phyloP scores from a whole-genome alignment of 2,329 filamentous ascomycete genomes.

The Zymoseptoria brevis region DNA sequence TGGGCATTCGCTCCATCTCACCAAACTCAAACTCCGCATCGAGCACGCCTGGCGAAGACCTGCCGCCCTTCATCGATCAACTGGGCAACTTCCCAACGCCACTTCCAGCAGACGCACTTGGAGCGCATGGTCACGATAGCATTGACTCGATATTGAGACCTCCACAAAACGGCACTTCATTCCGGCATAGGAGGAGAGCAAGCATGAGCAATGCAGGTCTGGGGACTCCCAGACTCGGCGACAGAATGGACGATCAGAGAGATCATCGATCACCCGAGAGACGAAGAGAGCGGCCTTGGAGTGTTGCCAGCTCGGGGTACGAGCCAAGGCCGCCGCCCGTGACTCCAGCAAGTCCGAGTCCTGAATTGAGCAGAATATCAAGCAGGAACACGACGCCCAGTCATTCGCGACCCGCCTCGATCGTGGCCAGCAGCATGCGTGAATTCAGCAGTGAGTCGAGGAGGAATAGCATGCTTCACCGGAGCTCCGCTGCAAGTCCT shows the following conservation, averaged over 20 bases:
- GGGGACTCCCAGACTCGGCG: slow-evolving; percentile 25
- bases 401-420: slow-evolving; percentile 27
- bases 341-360: slow-evolving; percentile 52
- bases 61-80: slow-evolving; percentile 44
- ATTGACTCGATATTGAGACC: slow-evolving; percentile 46
- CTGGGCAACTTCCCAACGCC: slow-evolving; percentile 41
- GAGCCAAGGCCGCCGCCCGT: slow-evolving; percentile 55
- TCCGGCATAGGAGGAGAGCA: slow-evolving; percentile 46
- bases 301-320: slow-evolving; percentile 24
- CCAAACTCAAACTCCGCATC: slow-evolving; percentile 37
- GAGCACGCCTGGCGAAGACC: slow-evolving; percentile 38
- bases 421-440: slow-evolving; percentile 27
- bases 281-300: slow-evolving; percentile 31
- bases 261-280: slow-evolving; percentile 43
- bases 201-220: slow-evolving; percentile 45
- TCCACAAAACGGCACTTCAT: slow-evolving; percentile 47
- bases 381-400: slow-evolving; percentile 27
- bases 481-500: slow-evolving; percentile 22
- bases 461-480: slow-evolving; percentile 25
- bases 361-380: slow-evolving; percentile 43
- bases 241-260: slow-evolving; percentile 42
- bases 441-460: slow-evolving; percentile 24
- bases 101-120: slow-evolving; percentile 26
- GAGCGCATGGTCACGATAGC: slow-evolving; percentile 35
- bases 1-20: slow-evolving; percentile 59